phyloP scores from a whole-genome alignment of 257 asterid genomes.

The Rehmannia glutinosa region DNA sequence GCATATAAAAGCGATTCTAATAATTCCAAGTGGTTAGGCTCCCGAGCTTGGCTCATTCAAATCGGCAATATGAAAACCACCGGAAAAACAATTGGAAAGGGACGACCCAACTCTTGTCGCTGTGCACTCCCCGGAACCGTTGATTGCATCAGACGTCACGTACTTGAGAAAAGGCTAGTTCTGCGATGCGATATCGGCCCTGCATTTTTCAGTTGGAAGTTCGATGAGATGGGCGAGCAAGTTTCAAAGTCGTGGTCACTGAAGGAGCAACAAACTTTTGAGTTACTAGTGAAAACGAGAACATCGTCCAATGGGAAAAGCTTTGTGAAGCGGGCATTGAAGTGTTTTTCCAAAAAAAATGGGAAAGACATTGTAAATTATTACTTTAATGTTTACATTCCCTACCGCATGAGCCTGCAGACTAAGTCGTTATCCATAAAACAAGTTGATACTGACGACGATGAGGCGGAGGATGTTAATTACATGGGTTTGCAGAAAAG shows the following conservation, averaged over 20 bases:
- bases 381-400: conserved; percentile 65
- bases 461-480: conserved; percentile 27
- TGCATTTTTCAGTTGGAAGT: conserved; percentile 62
- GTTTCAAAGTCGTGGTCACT: conserved; percentile 48
- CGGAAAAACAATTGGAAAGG: conserved; percentile 46
- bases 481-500: conserved; percentile 22
- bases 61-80: conserved; percentile 7
- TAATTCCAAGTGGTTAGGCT: conserved; percentile 63
- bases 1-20: conserved; percentile 28
- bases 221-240: conserved; percentile 77
- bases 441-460: conserved; percentile 48
- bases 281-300: conserved; percentile 40
- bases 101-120: conserved; percentile 47
- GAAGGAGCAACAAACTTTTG: conserved; percentile 48
- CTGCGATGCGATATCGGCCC: conserved; percentile 55
- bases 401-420: conserved; percentile 42
- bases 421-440: conserved; percentile 33
- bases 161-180: conserved; percentile 42
- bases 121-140: conserved; percentile 41
- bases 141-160: conserved; percentile 48
- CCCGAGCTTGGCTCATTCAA: conserved; percentile 56
- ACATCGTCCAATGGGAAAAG: conserved; percentile 31
- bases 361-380: conserved; percentile 39
- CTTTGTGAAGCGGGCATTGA: conserved; percentile 54
- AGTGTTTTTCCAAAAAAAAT: conserved; percentile 38